These are phyloP conservation scores for Seminavis robusta DNA, from an alignment of 108 stramenopile species.

Conservation along the genomic window DNA sequence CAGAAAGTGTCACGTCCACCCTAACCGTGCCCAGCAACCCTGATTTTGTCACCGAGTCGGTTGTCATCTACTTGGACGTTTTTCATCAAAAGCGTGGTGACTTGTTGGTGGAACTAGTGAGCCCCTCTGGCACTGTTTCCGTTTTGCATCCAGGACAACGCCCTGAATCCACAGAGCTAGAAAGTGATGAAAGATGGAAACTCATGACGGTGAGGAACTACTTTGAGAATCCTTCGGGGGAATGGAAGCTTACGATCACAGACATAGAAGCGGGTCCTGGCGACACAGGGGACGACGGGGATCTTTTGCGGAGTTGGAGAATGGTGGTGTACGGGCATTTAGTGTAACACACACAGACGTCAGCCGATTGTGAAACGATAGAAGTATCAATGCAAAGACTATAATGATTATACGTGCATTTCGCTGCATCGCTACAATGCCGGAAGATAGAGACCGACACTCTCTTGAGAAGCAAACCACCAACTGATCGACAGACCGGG, in stretches of 20 bases:
- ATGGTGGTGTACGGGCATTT: too few relatives aligned
- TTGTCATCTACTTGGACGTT: conserved; percentile 27
- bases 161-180: conserved; percentile 13
- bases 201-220: conserved; percentile 38
- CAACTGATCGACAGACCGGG: too few relatives aligned
- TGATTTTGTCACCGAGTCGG: conserved; percentile 30
- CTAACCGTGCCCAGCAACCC: too few relatives aligned
- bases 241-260: conserved; percentile 21
- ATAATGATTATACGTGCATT: too few relatives aligned
- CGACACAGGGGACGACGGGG: too few relatives aligned
- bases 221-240: conserved; percentile 27
- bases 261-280: conserved; percentile 17
- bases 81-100: conserved; percentile 30
- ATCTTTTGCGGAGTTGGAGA: too few relatives aligned
- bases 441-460: too few relatives aligned
- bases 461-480: too few relatives aligned
- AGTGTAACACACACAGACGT: too few relatives aligned
- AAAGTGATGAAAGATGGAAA: conserved; percentile 25
- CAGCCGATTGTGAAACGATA: too few relatives aligned
- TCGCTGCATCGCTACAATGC: too few relatives aligned
- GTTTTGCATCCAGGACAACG: conserved; percentile 23
- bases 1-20: not conserved
- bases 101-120: conserved; percentile 23
- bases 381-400: too few relatives aligned
- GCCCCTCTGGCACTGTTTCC: conserved; percentile 31